Evolutionary conservation across 768 basidiomycete species (phyloP).

Genomic region (Hygrocybe punicea): DNA sequence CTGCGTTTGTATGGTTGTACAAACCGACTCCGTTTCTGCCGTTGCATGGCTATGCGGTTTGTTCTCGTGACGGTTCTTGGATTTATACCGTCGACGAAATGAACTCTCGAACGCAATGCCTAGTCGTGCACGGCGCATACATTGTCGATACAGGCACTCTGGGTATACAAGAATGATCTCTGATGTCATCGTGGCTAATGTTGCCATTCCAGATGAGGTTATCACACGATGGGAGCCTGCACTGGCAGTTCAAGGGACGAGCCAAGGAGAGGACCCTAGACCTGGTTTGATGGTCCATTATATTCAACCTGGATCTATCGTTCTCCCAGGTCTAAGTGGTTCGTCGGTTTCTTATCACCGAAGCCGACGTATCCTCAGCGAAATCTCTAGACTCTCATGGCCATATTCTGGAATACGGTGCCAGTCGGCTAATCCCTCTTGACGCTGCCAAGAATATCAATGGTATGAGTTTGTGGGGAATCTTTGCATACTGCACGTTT

Average conservation of each 20-base stretch:
- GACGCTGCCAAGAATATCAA: conserved; percentile 56
- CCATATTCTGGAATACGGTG: conserved; percentile 77
- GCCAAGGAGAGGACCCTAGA: conserved; percentile 6
- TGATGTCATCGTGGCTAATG: neutral
- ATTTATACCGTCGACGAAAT: conserved; percentile 67
- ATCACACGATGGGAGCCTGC: conserved; percentile 36
- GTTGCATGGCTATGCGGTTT: conserved; percentile 52
- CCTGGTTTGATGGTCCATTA: conserved; percentile 42
- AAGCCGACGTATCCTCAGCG: conserved; percentile 6
- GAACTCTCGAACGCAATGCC: conserved; percentile 55
- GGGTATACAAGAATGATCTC: conserved; percentile 38
- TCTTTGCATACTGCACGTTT: neutral
- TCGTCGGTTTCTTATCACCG: conserved; percentile 22
- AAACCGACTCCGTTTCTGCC: neutral
- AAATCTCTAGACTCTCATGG: conserved; percentile 59
- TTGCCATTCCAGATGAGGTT: conserved; percentile 37
- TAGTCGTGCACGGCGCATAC: conserved; percentile 50
- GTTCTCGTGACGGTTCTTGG: conserved; percentile 47
- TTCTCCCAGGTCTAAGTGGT: conserved; percentile 75
- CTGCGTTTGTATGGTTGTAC: neutral
- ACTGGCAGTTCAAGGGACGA: neutral
- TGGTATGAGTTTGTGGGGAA: conserved; percentile 37
- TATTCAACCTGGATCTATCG: conserved; percentile 53
- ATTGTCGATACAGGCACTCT: conserved; percentile 56
- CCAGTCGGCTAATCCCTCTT: conserved; percentile 58